Conservation (phyloP, 345 rosid species). For the Iberis pinnata region DNA sequence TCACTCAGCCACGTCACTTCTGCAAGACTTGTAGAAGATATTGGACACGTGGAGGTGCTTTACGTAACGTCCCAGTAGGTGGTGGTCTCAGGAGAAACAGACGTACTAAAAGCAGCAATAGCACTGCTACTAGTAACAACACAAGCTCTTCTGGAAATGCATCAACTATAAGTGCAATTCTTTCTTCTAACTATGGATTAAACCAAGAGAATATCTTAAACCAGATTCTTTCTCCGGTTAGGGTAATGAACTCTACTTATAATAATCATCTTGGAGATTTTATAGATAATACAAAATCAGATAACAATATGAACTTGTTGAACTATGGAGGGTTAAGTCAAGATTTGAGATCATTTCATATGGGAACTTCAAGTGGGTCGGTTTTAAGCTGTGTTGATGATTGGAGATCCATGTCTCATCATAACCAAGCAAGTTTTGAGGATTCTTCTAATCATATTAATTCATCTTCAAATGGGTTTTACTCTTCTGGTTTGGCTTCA, state of each 20-base stretch:
- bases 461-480: conserved; percentile 25
- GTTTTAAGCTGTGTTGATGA: conserved; percentile 28
- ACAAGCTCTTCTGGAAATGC: conserved; percentile 18
- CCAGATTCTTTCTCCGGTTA: conserved; percentile 42
- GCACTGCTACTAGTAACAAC: background rate
- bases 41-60: conserved; percentile 96
- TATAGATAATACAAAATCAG: conserved; percentile 50
- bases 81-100: conserved; percentile 93
- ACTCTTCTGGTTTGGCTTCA: conserved; percentile 29
- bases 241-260: conserved; percentile 21
- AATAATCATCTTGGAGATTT: conserved; percentile 58
- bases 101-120: conserved; percentile 51
- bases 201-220: conserved; percentile 35
- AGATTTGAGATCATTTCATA: conserved; percentile 27
- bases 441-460: conserved; percentile 16
- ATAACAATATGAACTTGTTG: conserved; percentile 24
- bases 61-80: conserved; percentile 84
- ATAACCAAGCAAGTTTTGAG: conserved; percentile 12
- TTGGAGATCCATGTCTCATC: conserved; percentile 21
- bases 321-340: conserved; percentile 30
- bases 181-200: conserved; percentile 28
- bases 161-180: conserved; percentile 28
- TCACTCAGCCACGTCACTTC: conserved; percentile 95
- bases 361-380: conserved; percentile 25
- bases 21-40: conserved; percentile 94